These are phyloP conservation scores for Colletotrichum spinosum DNA, from an alignment of 2,329 filamentous ascomycete genomes.

Conservation along the genomic window DNA sequence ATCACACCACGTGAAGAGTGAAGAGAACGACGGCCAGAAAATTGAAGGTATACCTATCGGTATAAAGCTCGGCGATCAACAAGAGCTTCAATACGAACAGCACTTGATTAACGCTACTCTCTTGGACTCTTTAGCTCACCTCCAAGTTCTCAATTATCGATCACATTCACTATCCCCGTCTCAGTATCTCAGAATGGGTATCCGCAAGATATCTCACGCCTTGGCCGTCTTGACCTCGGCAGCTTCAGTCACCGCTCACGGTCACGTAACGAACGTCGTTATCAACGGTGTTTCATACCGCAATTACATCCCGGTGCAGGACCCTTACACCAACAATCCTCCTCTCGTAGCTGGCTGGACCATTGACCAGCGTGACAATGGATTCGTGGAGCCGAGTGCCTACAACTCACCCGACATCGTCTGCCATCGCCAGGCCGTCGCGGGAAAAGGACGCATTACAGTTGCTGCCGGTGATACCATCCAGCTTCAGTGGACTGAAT, in stretches of 20 bases:
- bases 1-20: background rate
- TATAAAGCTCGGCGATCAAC: slow-evolving; percentile 19
- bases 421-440: slow-evolving; percentile 57
- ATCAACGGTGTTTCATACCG: slow-evolving; percentile 56
- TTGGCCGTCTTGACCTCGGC: slow-evolving; percentile 41
- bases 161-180: background rate
- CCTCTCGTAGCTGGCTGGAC: slow-evolving; percentile 51
- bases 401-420: slow-evolving; percentile 58
- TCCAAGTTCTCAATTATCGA: too few species aligned
- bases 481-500: slow-evolving; percentile 60
- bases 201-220: slow-evolving; percentile 39
- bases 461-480: slow-evolving; percentile 59
- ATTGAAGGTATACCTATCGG: too few species aligned
- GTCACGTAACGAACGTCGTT: slow-evolving; percentile 55
- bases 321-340: slow-evolving; percentile 31
- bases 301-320: slow-evolving; percentile 50
- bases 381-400: slow-evolving; percentile 60
- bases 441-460: slow-evolving; percentile 53
- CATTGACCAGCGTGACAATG: slow-evolving; percentile 55
- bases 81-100: background rate
- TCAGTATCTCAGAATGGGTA: slow-evolving; percentile 39
- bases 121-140: background rate
- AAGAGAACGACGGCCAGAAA: background rate
- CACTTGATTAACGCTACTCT: background rate
- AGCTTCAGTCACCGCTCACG: slow-evolving; percentile 49